A percentile compares a stretch with the other conserved stretches of the same genome.
phyloP scores from a whole-genome alignment of 164 flowering plant species.

The Paratinospora sagittata region DNA sequence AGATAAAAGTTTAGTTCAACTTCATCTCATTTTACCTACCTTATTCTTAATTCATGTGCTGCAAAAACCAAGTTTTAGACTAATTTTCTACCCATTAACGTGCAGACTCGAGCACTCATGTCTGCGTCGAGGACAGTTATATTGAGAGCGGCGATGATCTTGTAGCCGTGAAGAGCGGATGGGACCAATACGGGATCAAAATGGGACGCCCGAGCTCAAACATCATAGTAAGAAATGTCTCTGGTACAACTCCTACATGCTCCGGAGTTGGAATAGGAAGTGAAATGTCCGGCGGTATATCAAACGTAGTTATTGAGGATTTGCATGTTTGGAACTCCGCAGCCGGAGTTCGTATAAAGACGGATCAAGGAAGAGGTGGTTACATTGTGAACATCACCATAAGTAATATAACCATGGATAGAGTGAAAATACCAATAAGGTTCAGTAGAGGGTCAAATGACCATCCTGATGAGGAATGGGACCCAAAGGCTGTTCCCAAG shows the following conservation, averaged over 20 bases:
- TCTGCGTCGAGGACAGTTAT: conserved; percentile 91
- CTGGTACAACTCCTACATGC: conserved; percentile 96
- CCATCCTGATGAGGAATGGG: conserved; percentile 90
- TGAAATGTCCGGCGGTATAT: conserved; percentile 98
- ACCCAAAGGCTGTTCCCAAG: conserved; percentile 68
- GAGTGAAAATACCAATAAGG: conserved; percentile 81
- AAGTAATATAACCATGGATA: conserved; percentile 58
- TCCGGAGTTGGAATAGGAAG: conserved; percentile 98
- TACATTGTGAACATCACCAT: conserved; percentile 67
- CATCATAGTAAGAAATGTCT: conserved; percentile 69
- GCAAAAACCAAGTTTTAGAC: neutral
- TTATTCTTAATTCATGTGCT: neutral
- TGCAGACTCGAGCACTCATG: conserved; percentile 76
- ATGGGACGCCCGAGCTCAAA: conserved; percentile 82
- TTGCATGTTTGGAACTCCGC: conserved; percentile 71
- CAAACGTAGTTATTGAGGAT: conserved; percentile 58
- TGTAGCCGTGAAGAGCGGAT: conserved; percentile 94
- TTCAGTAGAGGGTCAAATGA: conserved; percentile 93
- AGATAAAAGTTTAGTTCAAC: neutral
- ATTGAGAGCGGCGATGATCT: conserved; percentile 99
- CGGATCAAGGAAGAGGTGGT: conserved; percentile 92
- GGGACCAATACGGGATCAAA: conserved; percentile 94
- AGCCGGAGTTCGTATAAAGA: conserved; percentile 87
- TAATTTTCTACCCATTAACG: neutral
- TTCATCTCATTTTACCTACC: neutral